Conservation (phyloP, 768 basidiomycete species). For the Mycena venus region DNA sequence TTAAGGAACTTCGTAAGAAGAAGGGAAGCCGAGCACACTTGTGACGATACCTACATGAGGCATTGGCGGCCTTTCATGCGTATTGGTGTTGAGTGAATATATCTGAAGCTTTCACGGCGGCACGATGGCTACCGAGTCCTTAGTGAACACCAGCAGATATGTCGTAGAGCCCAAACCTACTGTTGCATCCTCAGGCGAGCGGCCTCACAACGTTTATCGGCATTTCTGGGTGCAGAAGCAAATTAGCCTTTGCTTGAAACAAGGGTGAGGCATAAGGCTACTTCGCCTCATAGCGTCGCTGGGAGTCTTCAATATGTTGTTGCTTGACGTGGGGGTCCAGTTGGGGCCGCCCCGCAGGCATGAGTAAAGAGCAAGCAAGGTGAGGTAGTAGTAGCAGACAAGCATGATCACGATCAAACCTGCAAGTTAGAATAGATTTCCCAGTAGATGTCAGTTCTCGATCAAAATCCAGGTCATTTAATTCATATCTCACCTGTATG, state of each 20-base stretch:
- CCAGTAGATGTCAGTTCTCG: constrained; percentile 4
- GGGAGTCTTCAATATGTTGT: not conserved
- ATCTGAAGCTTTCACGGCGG: not conserved
- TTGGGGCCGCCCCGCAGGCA: not conserved
- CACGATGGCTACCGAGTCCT: not conserved
- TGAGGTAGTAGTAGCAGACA: not conserved
- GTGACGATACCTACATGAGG: not conserved
- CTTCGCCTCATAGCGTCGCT: not conserved
- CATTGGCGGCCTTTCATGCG: not conserved
- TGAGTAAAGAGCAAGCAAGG: not conserved
- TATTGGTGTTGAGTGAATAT: not conserved
- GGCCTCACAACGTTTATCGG: not conserved
- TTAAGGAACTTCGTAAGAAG: not conserved
- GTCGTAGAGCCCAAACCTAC: not conserved
- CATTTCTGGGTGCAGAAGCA: not conserved
- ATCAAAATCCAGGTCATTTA: too few relatives aligned
- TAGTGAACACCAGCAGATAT: not conserved
- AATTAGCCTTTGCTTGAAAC: too few relatives aligned
- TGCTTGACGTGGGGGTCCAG: not conserved
- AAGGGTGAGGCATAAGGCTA: not conserved
- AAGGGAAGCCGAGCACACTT: not conserved
- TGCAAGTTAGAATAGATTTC: not conserved
- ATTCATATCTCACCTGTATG: too few relatives aligned
- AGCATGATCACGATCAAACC: not conserved
- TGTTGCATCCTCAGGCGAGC: not conserved